Base-by-base conservation (phyloP, 495 filamentous ascomycete genomes). In the Lasiosphaeria miniovina region DNA sequence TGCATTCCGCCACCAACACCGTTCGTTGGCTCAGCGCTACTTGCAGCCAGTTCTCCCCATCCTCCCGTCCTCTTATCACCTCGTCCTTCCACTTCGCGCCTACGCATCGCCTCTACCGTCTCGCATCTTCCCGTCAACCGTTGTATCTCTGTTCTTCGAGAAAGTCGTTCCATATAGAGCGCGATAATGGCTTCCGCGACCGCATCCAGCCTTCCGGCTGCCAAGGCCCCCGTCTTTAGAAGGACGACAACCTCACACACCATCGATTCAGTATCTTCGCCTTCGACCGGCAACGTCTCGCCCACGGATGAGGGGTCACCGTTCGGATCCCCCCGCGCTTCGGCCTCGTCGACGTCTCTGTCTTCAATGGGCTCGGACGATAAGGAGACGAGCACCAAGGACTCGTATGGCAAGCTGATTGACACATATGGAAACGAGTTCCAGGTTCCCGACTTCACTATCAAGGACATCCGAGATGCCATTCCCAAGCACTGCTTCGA, bases 261-360 rank as follows among this genome's bases (percentile, higher is more conserved):
- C 57, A 49, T 58, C 41, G 77, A 78, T 58, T 74, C 75, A 36
- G 73, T 75, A 50, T 87, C 87, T 35, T 88, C 88, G 3, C 74
- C 81, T 4, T 77, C 84, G 43, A 88, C 80, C 4, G 82, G 83
- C 49, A 76, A 84, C 40, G 82, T 77, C 41, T 91, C 90, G 10
- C 88, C 88, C 6, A 69, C 24, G 24, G 24, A 24, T 24, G 24
- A 24, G 24, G 24, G 24, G 24, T 24, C 24, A 24, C 24, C 24
- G 1, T 24, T 80, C 46, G 83, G 87, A 65, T 88, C 86, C 55
- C 91, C 91, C 54, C 80, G 82, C 38, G 85, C 84, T 41, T 95
- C 91, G 10, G 84, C 90, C 17, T 96, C 93, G 8, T 88, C 89
- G 24, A 95, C 94, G 5, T 96, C 93, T 3, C 82, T 96, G 53